Conservation (phyloP, 1,139 yeast genomes). For the Taphrina confusa region DNA sequence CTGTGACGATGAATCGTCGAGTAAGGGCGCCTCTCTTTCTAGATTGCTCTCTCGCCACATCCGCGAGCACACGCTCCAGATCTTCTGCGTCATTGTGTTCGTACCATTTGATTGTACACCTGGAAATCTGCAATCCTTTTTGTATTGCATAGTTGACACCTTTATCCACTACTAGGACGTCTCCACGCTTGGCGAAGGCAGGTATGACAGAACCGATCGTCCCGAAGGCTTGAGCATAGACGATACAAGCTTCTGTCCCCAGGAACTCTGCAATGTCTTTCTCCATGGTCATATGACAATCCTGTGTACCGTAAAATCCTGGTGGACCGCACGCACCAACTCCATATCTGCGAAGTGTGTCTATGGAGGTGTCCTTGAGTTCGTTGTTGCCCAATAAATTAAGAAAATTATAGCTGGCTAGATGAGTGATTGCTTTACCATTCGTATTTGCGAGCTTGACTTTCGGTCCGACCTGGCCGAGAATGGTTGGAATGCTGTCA, state of each 20-base stretch:
- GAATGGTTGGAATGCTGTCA: conserved; percentile 62
- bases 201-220: conserved; percentile 97
- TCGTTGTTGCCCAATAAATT: conserved; percentile 55
- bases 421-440: conserved; percentile 44
- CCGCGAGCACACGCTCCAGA: conserved; percentile 69
- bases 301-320: conserved; percentile 94
- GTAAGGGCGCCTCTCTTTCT: conserved; percentile 60
- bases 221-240: conserved; percentile 91
- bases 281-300: conserved; percentile 80
- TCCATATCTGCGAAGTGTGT: conserved; percentile 69
- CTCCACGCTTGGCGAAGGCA: conserved; percentile 93
- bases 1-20: conserved; percentile 87
- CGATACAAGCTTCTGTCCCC: conserved; percentile 73
- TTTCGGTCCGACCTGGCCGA: conserved; percentile 55
- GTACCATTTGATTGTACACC: conserved; percentile 76
- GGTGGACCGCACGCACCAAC: conserved; percentile 99
- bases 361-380: conserved; percentile 60
- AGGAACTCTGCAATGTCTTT: conserved; percentile 71
- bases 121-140: conserved; percentile 81
- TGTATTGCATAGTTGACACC: conserved; percentile 76
- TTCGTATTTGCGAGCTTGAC: conserved; percentile 46
- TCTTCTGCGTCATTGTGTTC: conserved; percentile 88
- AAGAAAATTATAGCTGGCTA: conserved; percentile 59
- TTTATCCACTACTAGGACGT: conserved; percentile 82
- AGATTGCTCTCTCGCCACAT: conserved; percentile 48